These are phyloP conservation scores for Puccinia coronata DNA, from an alignment of 1,284 basidiomycete genomes.

Conservation along the genomic window DNA sequence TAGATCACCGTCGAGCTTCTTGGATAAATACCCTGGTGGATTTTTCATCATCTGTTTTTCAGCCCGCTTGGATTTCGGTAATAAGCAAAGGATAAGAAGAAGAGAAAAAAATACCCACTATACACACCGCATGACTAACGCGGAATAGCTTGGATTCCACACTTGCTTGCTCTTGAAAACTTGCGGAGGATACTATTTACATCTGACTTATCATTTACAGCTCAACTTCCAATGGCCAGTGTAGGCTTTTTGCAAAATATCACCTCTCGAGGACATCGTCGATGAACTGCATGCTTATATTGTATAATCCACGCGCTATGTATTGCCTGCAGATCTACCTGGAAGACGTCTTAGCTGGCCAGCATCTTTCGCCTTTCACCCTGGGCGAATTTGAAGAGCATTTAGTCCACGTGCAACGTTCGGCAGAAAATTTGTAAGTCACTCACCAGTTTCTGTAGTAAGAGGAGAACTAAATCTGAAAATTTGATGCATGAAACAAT, in stretches of 20 bases:
- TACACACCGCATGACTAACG: background rate
- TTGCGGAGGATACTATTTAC: background rate
- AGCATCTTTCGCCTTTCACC: conserved; percentile 28
- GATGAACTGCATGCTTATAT: background rate
- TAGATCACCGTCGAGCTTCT: background rate
- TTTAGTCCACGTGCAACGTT: conserved; percentile 29
- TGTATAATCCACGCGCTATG: background rate
- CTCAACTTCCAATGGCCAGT: background rate
- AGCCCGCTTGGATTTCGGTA: background rate
- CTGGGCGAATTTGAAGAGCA: conserved; percentile 38
- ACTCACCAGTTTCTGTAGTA: background rate
- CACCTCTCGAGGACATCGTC: too few species aligned
- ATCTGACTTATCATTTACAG: background rate
- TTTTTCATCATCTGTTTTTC: conserved; percentile 12
- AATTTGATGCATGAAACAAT: background rate
- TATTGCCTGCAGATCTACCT: conserved; percentile 19
- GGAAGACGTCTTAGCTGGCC: conserved; percentile 32
- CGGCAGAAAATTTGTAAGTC: conserved; percentile 45
- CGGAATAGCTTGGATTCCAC: background rate
- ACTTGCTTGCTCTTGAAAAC: background rate
- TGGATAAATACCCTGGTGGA: conserved; percentile 18
- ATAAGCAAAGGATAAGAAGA: background rate
- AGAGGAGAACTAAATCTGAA: background rate
- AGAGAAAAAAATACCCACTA: background rate
- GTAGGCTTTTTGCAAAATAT: background rate